Evolutionary conservation across 1,284 basidiomycete species (phyloP), one percentile per base, ranked within the genome.

Genomic region (Cryptococcus wingfieldii): DNA sequence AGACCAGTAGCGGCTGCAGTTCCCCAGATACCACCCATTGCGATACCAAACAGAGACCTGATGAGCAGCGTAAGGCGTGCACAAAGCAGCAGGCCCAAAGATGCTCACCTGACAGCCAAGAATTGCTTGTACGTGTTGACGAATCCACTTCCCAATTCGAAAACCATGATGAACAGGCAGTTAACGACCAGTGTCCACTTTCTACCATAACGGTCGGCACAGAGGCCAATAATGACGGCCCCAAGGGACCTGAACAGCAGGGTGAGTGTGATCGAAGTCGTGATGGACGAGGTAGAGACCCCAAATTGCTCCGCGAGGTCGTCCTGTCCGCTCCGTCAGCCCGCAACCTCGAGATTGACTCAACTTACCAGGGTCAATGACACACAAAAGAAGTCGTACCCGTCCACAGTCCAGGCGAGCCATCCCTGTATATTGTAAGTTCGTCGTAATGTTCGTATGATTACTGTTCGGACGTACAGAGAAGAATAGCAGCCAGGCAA

Each of bases 181-280:
- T 96, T 96, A 67, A 71, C 65, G 42, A 92, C 84, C 3, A 97
- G 78, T 77, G 93, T 91, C 89, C 90, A 98, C 79, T 93, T 94
- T 45, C 94, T 84, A 3, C 94, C 94, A 72, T 83, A 95, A 9
- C 93, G 83, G 73, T 93, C 91, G 16, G 87, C 88, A 31, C 88
- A 67, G 52, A 90, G 55, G 51, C 80, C 82, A 62, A 96, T 95
- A 62, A 93, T 78, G 58, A 91, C 83, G 34, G 93, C 93, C 25
- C 94, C 95, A 34, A 84, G 77, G 1, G 89, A 88, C 51, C 95
- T 86, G 80, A 96, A 90, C 34, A 98, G 84, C 1, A 97, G 81
- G 0, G 94, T 97, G 48, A 98, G 82, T 3, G 94, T 98, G 71
- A 98, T 93, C 7, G 90, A 83, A 28, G 84, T 84, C 48, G 88